Base-by-base conservation (phyloP, 2,329 filamentous ascomycete genomes). In the Arthrobotrys sinensis region DNA sequence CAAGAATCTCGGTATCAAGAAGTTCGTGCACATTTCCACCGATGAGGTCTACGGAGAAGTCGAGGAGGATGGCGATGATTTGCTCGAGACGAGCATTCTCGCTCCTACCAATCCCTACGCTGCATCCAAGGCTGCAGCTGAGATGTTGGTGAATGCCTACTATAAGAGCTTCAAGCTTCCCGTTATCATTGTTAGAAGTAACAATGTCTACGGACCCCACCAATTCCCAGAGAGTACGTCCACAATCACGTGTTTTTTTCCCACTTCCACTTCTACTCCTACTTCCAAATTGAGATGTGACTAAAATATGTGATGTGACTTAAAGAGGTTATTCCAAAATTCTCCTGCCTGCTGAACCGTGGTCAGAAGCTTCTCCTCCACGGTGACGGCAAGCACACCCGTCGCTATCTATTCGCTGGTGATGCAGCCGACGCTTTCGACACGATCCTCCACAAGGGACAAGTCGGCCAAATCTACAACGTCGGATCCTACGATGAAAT, bases 71-170 rank as follows among this genome's bases (percentile, higher is more conserved):
- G 90, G 90, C 2, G 91, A 91, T 76, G 92, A 93, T 82, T 84
- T 93, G 80, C 86, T 91, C 48, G 92, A 94, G 85, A 89, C 89
- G 14, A 92, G 91, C 84, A 89, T 92, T 80, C 86, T 95, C 38
- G 90, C 90, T 0, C 93, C 93, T 0, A 94, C 92, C 19, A 96
- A 95, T 82, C 93, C 93, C 12, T 94, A 94, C 81, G 90, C 92
- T 8, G 92, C 92, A 19, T 92, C 90, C 85, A 94, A 94, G 84
- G 92, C 92, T 1, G 92, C 92, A 0, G 92, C 92, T 4, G 92
- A 94, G 85, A 94, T 94, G 92, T 87, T 93, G 82, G 92, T 95
- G n/a, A 90, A 92, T 83, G 93, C 92, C n/a, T 96, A 94, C 83
- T 88, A 91, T 83, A 93, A 92, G 85, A 93, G 91, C 84, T 94